phyloP scores from a whole-genome alignment of 306 rosid species.

The Echinosophora koreensis region DNA sequence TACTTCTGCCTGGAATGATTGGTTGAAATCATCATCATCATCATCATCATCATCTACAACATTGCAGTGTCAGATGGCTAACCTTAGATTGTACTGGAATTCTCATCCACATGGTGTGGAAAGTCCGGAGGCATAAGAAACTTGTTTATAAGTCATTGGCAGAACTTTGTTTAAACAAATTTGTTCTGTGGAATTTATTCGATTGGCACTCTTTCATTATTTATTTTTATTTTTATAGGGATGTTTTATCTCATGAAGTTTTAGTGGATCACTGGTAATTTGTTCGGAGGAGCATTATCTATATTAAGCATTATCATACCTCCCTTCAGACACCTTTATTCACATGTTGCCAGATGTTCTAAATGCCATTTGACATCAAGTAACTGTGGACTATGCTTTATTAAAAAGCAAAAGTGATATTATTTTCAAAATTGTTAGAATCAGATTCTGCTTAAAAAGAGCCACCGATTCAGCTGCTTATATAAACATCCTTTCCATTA shows the following conservation, averaged over 20 bases:
- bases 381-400: not conserved
- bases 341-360: not conserved
- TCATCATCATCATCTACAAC: not conserved
- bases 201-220: not conserved
- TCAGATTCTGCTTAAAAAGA: slow-evolving; percentile 46
- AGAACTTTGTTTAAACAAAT: slow-evolving; percentile 26
- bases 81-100: slow-evolving; percentile 47
- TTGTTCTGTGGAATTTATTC: slow-evolving; percentile 35
- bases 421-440: slow-evolving; percentile 44
- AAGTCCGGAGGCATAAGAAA: not conserved
- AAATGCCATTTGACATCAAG: not conserved
- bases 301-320: not conserved
- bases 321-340: not conserved
- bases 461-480: slow-evolving; percentile 25
- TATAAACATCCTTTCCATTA: slow-evolving; percentile 34
- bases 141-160: not conserved
- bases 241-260: not conserved
- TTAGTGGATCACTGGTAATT: slow-evolving; percentile 5
- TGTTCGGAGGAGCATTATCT: slow-evolving; percentile 5
- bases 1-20: slow-evolving; percentile 28
- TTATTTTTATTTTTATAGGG: not conserved
- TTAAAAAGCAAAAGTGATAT: slow-evolving; percentile 28
- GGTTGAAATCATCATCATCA: slow-evolving; percentile 44
- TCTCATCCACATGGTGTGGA: slow-evolving; percentile 12
- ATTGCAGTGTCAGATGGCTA: slow-evolving; percentile 14